Base-by-base conservation (phyloP, 208 protist genomes). In the Leishmania braziliensis region DNA sequence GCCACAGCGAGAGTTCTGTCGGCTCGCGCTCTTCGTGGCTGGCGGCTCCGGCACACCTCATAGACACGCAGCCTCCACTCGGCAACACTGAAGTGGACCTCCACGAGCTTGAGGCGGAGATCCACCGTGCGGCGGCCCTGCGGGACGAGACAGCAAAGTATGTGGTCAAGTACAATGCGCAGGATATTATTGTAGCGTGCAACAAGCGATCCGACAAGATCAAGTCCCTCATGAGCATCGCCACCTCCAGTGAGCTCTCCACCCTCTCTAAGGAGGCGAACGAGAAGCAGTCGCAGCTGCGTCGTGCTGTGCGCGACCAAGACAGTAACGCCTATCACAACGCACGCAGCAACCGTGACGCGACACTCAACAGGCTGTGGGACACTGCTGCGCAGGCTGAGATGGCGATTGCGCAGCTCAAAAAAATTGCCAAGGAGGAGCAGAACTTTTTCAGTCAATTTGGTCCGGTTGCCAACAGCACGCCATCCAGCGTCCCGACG, bases 271-370 rank as follows among this genome's bases (percentile, higher is more conserved):
- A 89, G 80, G 83, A 89, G 50, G 84, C 81, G 0, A 69, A 82
- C 39, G 89, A 91, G 82, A 77, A 62, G 73, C 91, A 95, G 79
- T 79, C 84, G 70, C 71, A 73, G 58, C 81, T 95, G 69, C 89
- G 89, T 6, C 77, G 75, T 14, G 80, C 88, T 12, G 78, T 90
- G 73, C 85, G 85, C 54, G 68, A 75, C 12, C 80, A 88, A 26
- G 86, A 91, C 70, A 83, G 87, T 50, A 76, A 56, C 62, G 84
- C 74, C 18, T 93, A 92, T 82, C 71, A 81, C 69, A 71, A 81
- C 0, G 87, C 84, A 23, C 89, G 86, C 77, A 63, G 83, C 33
- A 81, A 76, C 43, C 87, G 91, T 26, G 91, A 95, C 58, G 77
- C 58, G 8, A 84, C 87, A 48, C 81, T 89, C 63, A 50, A 81